A percentile compares a stretch with the other conserved stretches of the same genome.
Conservation (phyloP, 192 early-diverging fungal species). For the Coemansia sp. region DNA sequence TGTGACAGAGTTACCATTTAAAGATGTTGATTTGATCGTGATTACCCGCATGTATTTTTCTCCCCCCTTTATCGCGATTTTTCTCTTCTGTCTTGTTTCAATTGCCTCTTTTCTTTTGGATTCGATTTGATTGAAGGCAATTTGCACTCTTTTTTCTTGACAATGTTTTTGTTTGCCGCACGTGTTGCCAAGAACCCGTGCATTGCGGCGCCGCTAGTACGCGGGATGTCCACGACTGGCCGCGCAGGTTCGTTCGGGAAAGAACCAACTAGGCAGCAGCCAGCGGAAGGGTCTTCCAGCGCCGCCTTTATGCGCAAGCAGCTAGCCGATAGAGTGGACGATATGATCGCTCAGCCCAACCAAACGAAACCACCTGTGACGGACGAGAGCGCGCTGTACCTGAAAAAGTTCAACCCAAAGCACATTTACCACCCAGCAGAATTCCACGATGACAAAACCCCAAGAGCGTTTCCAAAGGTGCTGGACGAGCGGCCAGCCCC, state of each 20-base stretch:
- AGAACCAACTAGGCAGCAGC: background rate
- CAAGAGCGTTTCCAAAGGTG: conserved; percentile 2
- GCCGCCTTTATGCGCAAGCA: background rate
- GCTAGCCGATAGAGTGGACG: conserved; percentile 15
- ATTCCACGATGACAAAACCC: conserved; percentile 19
- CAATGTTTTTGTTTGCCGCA: background rate
- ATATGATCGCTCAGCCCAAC: conserved; percentile 1
- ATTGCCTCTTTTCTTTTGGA: background rate
- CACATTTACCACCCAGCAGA: conserved; percentile 35
- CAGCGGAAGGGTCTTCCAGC: background rate
- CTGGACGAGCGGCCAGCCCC: background rate
- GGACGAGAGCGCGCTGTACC: conserved; percentile 26
- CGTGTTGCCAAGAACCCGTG: background rate
- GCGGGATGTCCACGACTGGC: background rate
- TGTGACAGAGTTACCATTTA: no score
- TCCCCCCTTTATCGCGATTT: no score
- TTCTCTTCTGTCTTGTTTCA: no score
- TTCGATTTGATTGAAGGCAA: background rate
- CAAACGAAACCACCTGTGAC: conserved; percentile 7
- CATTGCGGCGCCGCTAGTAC: background rate
- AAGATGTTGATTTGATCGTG: no score
- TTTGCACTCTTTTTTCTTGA: background rate
- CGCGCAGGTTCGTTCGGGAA: background rate
- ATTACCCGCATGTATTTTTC: no score
- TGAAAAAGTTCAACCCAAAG: conserved; percentile 11